Evolutionary conservation across 352 stramenopile genomes (phyloP), one percentile per base, ranked within the genome.

Genomic region (Phytophthora ramorum): DNA sequence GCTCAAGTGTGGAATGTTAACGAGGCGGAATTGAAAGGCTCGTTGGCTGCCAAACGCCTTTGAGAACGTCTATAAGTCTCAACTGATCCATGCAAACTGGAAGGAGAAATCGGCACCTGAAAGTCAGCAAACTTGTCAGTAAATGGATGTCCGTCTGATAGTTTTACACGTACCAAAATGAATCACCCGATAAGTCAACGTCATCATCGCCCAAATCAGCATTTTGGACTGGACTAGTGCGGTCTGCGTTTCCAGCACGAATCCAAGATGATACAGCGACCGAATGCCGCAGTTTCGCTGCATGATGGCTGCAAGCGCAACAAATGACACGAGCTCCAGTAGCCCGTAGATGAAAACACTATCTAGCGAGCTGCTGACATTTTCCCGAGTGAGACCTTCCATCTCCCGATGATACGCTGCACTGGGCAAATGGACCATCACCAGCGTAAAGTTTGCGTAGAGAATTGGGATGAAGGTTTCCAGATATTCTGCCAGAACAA

Each of bases 381-480:
- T 40, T 16, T 45, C 28, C 13, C 8, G n/a, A 7, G 28, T 41
- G 7, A 72, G 56, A 10, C 37, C 22, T 7, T 53, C 35, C 4
- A 70, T 40, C 37, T 73, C 66, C 28, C 41, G 41, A 35, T 78
- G 72, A 49, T 69, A 78, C 14, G 45, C 2, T 8, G 43, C 47
- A 41, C 67, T 74, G 1, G 64, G 60, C 19, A 71, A 38, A 5
- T 54, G 24, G 6, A 63, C 20, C 58, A 73, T 53, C 2, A 63
- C 37, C 8, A 54, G 1, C 26, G 43, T 59, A 14, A 26, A 73
- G 3, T 30, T 55, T 7, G 22, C 60, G 53, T 74, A 78, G 6
- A 71, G 55, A 8, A 70, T 28, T 0, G 69, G 69, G 35, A 78
- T 63, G 47, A 78, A 38, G 0, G 51, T 62, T 41, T 78, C 69